These are phyloP conservation scores for Wickerhamomyces queroliae DNA, from an alignment of 805 yeast genomes.

Conservation along the genomic window DNA sequence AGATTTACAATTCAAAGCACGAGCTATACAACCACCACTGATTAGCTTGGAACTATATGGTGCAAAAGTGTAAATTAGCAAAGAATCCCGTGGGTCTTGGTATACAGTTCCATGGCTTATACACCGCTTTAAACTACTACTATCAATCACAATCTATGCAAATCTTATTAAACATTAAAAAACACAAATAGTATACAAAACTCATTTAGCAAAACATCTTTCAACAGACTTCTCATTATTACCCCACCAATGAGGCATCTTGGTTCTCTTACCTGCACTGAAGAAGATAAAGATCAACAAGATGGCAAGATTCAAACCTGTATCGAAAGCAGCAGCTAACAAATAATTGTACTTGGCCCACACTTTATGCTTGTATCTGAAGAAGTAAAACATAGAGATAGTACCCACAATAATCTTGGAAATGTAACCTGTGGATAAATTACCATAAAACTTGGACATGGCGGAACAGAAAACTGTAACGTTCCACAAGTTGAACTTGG, in stretches of 20 bases:
- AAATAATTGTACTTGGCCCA: conserved; percentile 44
- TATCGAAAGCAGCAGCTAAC: conserved; percentile 47
- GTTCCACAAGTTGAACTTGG: not conserved
- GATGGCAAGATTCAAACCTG: conserved; percentile 56
- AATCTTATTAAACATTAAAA: too few species aligned
- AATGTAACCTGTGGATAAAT: conserved; percentile 9
- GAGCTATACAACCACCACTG: not conserved
- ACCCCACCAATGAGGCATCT: conserved; percentile 57
- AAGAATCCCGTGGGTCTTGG: too few species aligned
- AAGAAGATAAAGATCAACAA: conserved; percentile 43
- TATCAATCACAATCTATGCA: too few species aligned
- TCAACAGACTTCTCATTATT: conserved; percentile 24
- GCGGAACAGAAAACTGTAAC: not conserved
- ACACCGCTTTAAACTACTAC: too few species aligned
- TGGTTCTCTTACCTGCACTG: conserved; percentile 34
- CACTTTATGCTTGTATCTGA: conserved; percentile 43
- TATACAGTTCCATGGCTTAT: too few species aligned
- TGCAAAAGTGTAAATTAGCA: too few species aligned
- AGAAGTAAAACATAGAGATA: conserved; percentile 43
- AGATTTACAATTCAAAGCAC: not conserved
- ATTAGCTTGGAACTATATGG: too few species aligned
- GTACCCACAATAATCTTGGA: conserved; percentile 24
- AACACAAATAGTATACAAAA: too few species aligned
- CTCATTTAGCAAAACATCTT: conserved; percentile 2
- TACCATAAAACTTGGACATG: not conserved